Conservation (phyloP, 2,329 filamentous ascomycete genomes). For the Leptographium galeiforme region DNA sequence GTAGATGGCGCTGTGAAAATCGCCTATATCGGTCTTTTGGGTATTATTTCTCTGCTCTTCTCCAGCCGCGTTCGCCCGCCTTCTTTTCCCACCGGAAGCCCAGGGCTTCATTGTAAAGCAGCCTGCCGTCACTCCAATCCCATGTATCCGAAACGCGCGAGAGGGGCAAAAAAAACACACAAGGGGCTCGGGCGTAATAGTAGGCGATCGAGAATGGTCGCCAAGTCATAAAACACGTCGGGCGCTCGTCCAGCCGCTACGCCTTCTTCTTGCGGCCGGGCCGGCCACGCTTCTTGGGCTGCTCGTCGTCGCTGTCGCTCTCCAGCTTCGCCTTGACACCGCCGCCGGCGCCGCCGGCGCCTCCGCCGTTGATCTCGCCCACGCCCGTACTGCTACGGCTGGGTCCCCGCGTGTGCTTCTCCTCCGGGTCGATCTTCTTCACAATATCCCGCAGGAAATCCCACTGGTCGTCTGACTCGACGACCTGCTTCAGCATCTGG, state of each 20-base stretch:
- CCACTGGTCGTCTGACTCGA: slow-evolving; percentile 79
- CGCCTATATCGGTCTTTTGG: not conserved
- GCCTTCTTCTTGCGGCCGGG: slow-evolving; percentile 35
- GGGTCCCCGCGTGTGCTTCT: slow-evolving; percentile 29
- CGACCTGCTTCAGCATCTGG: slow-evolving; percentile 80
- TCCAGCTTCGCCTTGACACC: slow-evolving; percentile 10
- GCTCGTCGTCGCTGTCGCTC: slow-evolving; percentile 22
- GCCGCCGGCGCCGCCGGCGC: not conserved
- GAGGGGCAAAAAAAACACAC: not conserved
- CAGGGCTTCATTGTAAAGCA: not conserved
- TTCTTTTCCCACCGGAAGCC: not conserved
- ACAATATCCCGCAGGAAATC: slow-evolving; percentile 91
- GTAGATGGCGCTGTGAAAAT: not conserved
- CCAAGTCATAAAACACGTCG: not conserved
- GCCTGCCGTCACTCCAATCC: not conserved
- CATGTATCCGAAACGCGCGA: not conserved
- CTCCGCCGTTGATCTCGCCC: slow-evolving; percentile 6
- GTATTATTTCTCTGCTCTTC: not conserved
- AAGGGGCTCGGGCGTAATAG: not conserved
- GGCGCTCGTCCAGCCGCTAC: not conserved
- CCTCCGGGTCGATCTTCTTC: slow-evolving; percentile 54
- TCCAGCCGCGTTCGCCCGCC: not conserved
- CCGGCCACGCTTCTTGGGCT: slow-evolving; percentile 13
- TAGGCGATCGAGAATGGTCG: not conserved
- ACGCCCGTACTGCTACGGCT: slow-evolving; percentile 35